phyloP scores from a whole-genome alignment of 768 basidiomycete species.

The Phaeolepiota aurea region DNA sequence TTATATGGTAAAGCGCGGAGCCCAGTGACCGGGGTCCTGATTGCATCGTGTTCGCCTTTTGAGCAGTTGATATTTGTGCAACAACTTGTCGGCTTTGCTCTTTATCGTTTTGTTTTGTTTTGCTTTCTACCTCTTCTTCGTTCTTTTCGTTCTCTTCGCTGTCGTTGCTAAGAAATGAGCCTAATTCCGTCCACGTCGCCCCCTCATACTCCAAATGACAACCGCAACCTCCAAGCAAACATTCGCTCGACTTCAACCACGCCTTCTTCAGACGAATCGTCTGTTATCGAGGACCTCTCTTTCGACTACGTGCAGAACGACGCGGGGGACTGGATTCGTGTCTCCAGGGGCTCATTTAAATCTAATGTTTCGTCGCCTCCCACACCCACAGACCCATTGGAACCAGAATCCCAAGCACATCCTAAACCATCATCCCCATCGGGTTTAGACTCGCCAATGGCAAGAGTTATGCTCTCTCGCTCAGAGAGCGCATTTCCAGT shows the following conservation, averaged over 20 bases:
- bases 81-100: constrained; percentile 7
- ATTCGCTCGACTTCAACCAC: constrained; percentile 18
- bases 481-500: constrained; percentile 58
- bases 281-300: constrained; percentile 54
- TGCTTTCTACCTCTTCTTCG: constrained; percentile 16
- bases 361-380: constrained; percentile 36
- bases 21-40: constrained; percentile 17
- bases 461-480: constrained; percentile 49
- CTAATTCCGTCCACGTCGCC: constrained; percentile 25
- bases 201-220: constrained; percentile 29
- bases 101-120: constrained; percentile 17
- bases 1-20: not conserved
- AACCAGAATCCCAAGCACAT: constrained; percentile 28
- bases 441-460: constrained; percentile 25
- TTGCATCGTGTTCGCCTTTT: constrained; percentile 22
- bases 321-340: constrained; percentile 46
- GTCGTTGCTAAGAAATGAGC: constrained; percentile 12
- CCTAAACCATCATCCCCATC: constrained; percentile 24
- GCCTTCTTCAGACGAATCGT: constrained; percentile 48
- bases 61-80: constrained; percentile 13
- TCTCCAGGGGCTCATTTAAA: constrained; percentile 44
- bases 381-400: constrained; percentile 33
- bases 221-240: constrained; percentile 14
- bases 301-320: constrained; percentile 56
- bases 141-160: constrained; percentile 17